A percentile compares a stretch with the other conserved stretches of the same genome.
These are phyloP conservation scores for Saraca asoca DNA, from an alignment of 331 rosid genomes.

Conservation along the genomic window DNA sequence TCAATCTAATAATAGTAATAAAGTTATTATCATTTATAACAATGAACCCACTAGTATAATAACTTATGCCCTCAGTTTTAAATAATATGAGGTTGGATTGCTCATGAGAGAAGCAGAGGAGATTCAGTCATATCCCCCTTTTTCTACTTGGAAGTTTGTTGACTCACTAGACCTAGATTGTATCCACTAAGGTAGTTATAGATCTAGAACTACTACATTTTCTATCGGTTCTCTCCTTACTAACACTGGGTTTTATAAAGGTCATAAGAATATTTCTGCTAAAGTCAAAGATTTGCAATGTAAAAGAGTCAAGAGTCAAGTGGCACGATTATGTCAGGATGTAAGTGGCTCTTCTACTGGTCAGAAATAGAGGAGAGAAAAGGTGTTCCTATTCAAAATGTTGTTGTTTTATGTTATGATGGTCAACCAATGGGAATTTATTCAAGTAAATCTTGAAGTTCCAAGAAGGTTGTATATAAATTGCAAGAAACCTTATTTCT, in stretches of 20 bases:
- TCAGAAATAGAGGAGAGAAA: too few relatives aligned
- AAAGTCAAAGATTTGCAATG: too few relatives aligned
- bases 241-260: slow-evolving; percentile 50
- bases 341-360: too few relatives aligned
- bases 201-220: slow-evolving; percentile 58
- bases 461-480: too few relatives aligned
- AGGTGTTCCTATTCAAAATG: too few relatives aligned
- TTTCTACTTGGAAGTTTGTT: slow-evolving; percentile 62
- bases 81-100: slow-evolving; percentile 60
- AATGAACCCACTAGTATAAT: slow-evolving; percentile 89
- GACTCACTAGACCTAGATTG: slow-evolving; percentile 54
- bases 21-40: slow-evolving; percentile 89
- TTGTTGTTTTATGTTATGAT: too few relatives aligned
- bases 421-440: too few relatives aligned
- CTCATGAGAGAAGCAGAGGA: slow-evolving; percentile 37
- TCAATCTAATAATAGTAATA: slow-evolving; percentile 52
- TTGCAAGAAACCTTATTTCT: too few relatives aligned
- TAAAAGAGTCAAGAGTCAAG: too few relatives aligned
- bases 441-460: too few relatives aligned
- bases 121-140: slow-evolving; percentile 48
- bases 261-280: slow-evolving; percentile 49
- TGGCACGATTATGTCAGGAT: too few relatives aligned
- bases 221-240: slow-evolving; percentile 45
- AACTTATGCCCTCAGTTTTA: slow-evolving; percentile 84
- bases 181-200: slow-evolving; percentile 49